A percentile compares a stretch with the other conserved stretches of the same genome.
These are phyloP conservation scores for Eucalyptus pumila DNA, from an alignment of 345 rosid genomes.

Conservation along the genomic window DNA sequence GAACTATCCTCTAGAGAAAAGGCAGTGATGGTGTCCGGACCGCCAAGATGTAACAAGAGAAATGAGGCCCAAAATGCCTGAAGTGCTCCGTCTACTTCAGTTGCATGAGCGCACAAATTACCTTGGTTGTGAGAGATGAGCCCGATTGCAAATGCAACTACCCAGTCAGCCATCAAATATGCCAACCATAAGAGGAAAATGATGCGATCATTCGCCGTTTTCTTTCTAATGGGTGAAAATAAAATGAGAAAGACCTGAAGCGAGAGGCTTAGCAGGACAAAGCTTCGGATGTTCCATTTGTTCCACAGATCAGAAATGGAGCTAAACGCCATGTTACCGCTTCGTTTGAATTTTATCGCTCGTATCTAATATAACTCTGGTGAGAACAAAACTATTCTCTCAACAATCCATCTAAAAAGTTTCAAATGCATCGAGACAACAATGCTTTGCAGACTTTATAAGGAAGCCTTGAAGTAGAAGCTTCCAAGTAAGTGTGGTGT, in stretches of 20 bases:
- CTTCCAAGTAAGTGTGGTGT: no score
- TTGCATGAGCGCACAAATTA: rapidly evolving
- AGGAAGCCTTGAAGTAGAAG: neutral
- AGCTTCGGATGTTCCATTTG: neutral
- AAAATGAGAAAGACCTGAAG: neutral
- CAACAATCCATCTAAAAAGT: rapidly evolving
- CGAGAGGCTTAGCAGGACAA: rapidly evolving
- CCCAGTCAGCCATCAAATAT: neutral
- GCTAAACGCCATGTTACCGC: rapidly evolving
- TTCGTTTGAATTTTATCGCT: neutral
- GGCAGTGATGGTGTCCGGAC: neutral
- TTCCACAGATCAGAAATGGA: neutral
- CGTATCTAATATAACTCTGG: neutral
- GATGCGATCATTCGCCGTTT: rapidly evolving
- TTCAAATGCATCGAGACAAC: rapidly evolving
- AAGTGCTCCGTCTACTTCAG: neutral
- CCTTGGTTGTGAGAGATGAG: neutral
- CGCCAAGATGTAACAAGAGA: neutral
- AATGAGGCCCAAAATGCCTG: neutral
- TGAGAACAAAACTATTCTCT: no score
- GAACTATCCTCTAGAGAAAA: neutral
- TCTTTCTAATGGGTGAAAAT: neutral
- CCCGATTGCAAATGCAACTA: neutral
- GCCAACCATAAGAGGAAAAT: neutral
- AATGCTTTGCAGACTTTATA: neutral